Percentiles rank a stretch among this genome's conserved stretches.
Evolutionary conservation across 306 rosid species (phyloP).

Genomic region (Oemleria cerasiformis): DNA sequence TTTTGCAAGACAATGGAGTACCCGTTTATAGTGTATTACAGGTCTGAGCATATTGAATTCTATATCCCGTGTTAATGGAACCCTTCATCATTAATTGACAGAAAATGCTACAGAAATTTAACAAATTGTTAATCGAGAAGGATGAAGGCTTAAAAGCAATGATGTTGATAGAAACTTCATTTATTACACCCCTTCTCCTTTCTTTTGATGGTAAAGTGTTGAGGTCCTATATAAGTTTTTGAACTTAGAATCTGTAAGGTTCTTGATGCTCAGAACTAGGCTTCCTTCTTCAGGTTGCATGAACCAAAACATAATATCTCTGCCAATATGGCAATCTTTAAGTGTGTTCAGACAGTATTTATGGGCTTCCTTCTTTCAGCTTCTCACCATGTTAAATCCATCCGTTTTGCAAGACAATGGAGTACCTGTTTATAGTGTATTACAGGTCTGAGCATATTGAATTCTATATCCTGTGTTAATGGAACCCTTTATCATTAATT

Average conservation of each 20-base stretch:
- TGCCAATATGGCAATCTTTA: too few relatives aligned
- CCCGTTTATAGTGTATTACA: slow-evolving; percentile 82
- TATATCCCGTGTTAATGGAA: not conserved
- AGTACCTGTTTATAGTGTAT: slow-evolving; percentile 78
- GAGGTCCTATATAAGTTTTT: not conserved
- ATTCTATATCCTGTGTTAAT: not conserved
- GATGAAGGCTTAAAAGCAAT: not conserved
- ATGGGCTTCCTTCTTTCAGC: slow-evolving; percentile 55
- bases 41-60: slow-evolving; percentile 41
- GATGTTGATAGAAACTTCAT: not conserved
- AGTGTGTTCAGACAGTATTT: not conserved
- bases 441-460: slow-evolving; percentile 58
- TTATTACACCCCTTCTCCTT: not conserved
- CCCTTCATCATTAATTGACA: not conserved
- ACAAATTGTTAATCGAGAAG: not conserved
- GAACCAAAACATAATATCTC: too few relatives aligned
- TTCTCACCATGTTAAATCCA: slow-evolving; percentile 98
- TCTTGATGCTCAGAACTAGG: not conserved
- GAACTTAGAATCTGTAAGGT: slow-evolving; percentile 7
- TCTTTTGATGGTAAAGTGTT: not conserved
- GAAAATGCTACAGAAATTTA: not conserved
- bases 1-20: slow-evolving; percentile 85
- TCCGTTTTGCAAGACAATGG: slow-evolving; percentile 90
- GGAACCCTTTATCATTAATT: not conserved
- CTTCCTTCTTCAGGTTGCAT: too few relatives aligned